Conservation (phyloP, 805 yeast species). For the Saccharomyces eubayanus region DNA sequence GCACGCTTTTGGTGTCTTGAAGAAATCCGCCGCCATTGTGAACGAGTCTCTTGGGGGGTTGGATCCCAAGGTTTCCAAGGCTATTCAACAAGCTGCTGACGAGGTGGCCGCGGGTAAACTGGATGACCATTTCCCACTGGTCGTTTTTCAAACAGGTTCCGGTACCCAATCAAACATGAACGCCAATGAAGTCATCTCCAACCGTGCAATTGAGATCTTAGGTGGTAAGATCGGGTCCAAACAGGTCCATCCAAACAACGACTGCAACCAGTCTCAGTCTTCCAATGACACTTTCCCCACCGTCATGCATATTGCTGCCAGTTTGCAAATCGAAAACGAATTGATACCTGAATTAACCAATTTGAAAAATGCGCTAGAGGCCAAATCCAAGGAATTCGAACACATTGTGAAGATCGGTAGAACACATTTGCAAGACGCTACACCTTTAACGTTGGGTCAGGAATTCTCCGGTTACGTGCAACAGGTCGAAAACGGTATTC, state of each 20-base stretch:
- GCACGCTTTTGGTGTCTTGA: conserved; percentile 85
- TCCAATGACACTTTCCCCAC: conserved; percentile 99
- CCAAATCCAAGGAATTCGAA: conserved; percentile 73
- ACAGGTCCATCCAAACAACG: conserved; percentile 95
- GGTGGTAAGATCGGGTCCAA: conserved; percentile 92
- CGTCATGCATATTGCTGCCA: conserved; percentile 99
- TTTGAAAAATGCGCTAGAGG: conserved; percentile 69
- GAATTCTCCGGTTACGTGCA: conserved; percentile 95
- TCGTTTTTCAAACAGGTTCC: conserved; percentile 97
- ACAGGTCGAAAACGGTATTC: conserved; percentile 86
- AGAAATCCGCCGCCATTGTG: conserved; percentile 90
- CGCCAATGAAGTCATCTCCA: conserved; percentile 96
- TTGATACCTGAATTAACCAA: conserved; percentile 73
- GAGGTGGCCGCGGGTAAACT: conserved; percentile 91
- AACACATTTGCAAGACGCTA: conserved; percentile 98
- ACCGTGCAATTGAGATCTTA: conserved; percentile 92
- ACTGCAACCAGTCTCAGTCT: conserved; percentile 97
- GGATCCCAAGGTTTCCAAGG: conserved; percentile 74
- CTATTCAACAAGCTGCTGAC: conserved; percentile 89
- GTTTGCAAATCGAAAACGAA: conserved; percentile 66
- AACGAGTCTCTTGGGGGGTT: conserved; percentile 73
- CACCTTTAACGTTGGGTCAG: conserved; percentile 95
- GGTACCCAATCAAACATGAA: conserved; percentile 99
- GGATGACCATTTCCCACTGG: conserved; percentile 92
- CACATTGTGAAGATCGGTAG: conserved; percentile 96